A percentile compares a stretch with the other conserved stretches of the same genome.
Conservation (phyloP, 2,329 filamentous ascomycete species). For the Fusarium agapanthi region DNA sequence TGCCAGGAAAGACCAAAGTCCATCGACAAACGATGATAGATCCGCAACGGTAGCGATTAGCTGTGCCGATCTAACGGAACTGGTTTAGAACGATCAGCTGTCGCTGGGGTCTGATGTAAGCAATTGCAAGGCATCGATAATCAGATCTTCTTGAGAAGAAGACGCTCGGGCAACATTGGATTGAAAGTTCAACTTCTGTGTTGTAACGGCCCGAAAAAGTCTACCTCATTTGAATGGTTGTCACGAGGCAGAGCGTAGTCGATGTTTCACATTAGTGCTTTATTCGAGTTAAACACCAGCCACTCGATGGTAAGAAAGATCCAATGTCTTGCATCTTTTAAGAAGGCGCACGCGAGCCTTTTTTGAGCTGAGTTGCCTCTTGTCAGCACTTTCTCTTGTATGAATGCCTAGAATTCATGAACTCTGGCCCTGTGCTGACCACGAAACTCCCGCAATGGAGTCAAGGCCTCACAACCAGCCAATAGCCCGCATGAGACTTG, state of each 20-base stretch:
- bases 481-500: conserved; percentile 5
- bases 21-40: neutral
- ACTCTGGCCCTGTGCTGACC: conserved; percentile 24
- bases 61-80: conserved; percentile 23
- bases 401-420: neutral
- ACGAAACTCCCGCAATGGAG: conserved; percentile 33
- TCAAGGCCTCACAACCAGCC: conserved; percentile 30
- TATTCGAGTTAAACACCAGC: conserved; percentile 10
- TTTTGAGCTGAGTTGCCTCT: neutral
- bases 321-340: conserved; percentile 16
- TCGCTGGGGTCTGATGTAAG: conserved; percentile 29
- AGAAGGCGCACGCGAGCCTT: conserved; percentile 18
- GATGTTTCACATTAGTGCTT: neutral
- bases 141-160: neutral
- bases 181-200: neutral
- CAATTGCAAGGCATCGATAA: conserved; percentile 17
- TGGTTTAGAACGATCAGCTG: conserved; percentile 19
- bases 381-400: neutral
- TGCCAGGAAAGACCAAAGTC: neutral
- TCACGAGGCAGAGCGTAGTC: neutral
- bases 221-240: neutral
- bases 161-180: neutral
- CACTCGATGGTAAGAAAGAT: conserved; percentile 1
- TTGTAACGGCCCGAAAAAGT: conserved; percentile 4
- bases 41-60: conserved; percentile 16